Evolutionary conservation across 2,329 filamentous ascomycete species (phyloP).

Genomic region (Monosporascus sp.): DNA sequence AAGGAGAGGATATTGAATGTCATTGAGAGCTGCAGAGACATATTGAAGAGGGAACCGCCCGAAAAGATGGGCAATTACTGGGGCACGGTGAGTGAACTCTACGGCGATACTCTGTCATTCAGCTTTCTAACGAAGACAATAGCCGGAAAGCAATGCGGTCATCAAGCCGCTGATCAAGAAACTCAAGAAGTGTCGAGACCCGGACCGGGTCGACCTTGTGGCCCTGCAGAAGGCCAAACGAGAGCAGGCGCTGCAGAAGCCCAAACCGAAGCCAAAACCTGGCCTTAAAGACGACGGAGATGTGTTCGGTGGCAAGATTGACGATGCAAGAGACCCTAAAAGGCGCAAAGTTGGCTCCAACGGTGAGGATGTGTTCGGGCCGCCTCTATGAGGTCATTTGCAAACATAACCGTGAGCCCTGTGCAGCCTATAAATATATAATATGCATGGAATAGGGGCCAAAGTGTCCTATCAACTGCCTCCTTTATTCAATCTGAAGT

Average conservation of each 20-base stretch:
- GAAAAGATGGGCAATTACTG: constrained; percentile 50
- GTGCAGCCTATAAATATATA: too few species aligned
- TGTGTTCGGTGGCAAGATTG: constrained; percentile 38
- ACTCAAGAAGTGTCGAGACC: constrained; percentile 67
- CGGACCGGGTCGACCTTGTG: constrained; percentile 67
- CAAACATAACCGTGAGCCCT: too few species aligned
- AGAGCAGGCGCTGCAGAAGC: constrained; percentile 40
- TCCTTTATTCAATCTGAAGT: too few species aligned
- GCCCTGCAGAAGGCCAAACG: constrained; percentile 61
- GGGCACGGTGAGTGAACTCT: constrained; percentile 37
- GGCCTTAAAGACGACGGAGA: constrained; percentile 36
- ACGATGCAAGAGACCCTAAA: constrained; percentile 30
- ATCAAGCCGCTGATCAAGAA: constrained; percentile 61
- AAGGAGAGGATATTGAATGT: constrained; percentile 43
- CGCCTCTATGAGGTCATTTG: constrained; percentile 16
- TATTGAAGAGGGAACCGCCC: constrained; percentile 52
- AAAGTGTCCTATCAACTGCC: too few species aligned
- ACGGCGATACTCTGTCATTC: constrained; percentile 13
- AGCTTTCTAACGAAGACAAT: constrained; percentile 16
- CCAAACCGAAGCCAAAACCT: constrained; percentile 31
- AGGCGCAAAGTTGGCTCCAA: constrained; percentile 27
- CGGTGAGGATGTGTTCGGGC: constrained; percentile 20
- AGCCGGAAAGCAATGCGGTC: constrained; percentile 41
- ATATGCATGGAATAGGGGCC: too few species aligned
- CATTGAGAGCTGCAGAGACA: constrained; percentile 45